These are phyloP conservation scores for Auriscalpium microsporum DNA, from an alignment of 768 basidiomycete species.

Conservation along the genomic window DNA sequence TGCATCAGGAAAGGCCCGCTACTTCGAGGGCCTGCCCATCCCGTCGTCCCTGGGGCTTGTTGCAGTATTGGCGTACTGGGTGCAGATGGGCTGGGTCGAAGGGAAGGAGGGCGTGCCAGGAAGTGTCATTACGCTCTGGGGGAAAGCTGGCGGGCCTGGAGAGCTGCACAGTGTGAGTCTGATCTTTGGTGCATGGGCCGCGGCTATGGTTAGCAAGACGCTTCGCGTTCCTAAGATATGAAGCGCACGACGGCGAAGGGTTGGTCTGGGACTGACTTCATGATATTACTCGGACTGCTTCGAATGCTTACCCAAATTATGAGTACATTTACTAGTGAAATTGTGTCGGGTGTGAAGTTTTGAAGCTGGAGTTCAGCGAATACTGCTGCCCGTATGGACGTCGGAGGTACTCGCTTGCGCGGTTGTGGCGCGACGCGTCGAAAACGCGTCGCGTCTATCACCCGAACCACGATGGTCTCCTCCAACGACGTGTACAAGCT, in stretches of 20 bases:
- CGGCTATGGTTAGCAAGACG: conserved; percentile 98
- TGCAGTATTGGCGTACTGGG: conserved; percentile 71
- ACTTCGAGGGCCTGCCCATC: conserved; percentile 97
- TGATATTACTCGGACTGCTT: background rate
- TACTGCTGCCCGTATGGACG: background rate
- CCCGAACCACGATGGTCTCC: conserved; percentile 30
- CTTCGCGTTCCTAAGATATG: conserved; percentile 75
- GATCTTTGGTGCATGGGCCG: conserved; percentile 81
- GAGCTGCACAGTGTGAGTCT: conserved; percentile 78
- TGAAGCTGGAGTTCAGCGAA: too few species aligned
- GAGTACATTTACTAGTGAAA: too few species aligned
- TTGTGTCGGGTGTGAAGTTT: too few species aligned
- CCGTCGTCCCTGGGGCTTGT: conserved; percentile 84
- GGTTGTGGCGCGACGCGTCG: background rate
- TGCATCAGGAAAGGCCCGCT: conserved; percentile 75
- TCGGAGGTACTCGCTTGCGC: background rate
- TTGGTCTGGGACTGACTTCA: background rate
- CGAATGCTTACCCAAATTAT: too few species aligned
- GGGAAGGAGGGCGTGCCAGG: conserved; percentile 68
- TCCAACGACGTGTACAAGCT: conserved; percentile 64
- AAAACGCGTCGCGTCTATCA: conserved; percentile 21
- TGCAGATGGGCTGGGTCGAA: conserved; percentile 76
- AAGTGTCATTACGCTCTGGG: conserved; percentile 71
- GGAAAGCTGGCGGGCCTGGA: conserved; percentile 59
- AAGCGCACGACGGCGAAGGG: conserved; percentile 8